Conservation (phyloP, 306 rosid genomes). For the Cucumis cinereus region DNA sequence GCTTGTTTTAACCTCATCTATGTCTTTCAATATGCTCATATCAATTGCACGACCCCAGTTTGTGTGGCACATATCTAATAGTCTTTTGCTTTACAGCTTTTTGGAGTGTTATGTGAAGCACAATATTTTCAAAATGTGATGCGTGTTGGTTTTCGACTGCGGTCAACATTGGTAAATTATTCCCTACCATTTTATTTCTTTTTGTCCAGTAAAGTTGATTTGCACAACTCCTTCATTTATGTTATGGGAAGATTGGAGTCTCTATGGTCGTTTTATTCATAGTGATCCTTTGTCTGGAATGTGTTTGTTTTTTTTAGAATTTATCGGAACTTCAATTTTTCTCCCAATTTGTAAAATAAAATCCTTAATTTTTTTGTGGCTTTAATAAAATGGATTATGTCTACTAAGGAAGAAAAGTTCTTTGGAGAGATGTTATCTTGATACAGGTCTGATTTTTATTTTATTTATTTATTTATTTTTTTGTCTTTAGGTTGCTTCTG, state of each 20-base stretch:
- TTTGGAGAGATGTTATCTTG: background rate
- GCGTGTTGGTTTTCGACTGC: constrained; percentile 77
- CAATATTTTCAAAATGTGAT: constrained; percentile 92
- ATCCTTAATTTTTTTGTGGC: background rate
- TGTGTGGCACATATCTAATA: background rate
- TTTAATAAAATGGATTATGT: background rate
- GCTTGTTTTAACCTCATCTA: background rate
- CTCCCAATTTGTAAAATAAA: background rate
- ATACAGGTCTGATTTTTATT: background rate
- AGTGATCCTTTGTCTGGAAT: background rate
- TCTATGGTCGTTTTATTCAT: background rate
- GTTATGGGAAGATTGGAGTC: background rate
- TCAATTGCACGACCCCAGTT: background rate
- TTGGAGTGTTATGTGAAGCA: constrained; percentile 82
- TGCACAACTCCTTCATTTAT: background rate
- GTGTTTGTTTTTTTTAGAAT: background rate
- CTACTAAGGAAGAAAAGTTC: background rate
- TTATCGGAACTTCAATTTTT: background rate
- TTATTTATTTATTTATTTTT: too few relatives aligned
- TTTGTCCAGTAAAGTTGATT: background rate
- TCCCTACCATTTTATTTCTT: background rate
- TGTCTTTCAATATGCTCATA: background rate
- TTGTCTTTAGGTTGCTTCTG: background rate
- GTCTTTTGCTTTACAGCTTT: constrained; percentile 23
- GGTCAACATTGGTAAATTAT: constrained; percentile 68